phyloP scores from a whole-genome alignment of 192 early-diverging fungal genomes.

The Fimicolochytrium jonesii region DNA sequence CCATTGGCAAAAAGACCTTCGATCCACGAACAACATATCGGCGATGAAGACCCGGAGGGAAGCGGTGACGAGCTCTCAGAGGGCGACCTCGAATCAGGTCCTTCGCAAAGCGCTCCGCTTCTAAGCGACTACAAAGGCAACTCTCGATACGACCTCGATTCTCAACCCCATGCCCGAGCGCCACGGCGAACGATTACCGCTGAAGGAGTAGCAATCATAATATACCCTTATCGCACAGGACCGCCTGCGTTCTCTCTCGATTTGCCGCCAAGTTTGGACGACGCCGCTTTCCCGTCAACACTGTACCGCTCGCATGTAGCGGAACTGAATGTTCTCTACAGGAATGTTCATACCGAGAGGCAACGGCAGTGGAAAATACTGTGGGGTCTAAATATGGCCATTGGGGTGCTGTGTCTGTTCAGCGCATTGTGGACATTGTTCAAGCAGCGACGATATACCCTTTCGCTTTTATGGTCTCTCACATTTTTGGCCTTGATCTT shows the following conservation, averaged over 20 bases:
- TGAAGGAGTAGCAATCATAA: slow-evolving; percentile 14
- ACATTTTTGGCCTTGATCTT: neutral
- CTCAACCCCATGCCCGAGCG: slow-evolving; percentile 4
- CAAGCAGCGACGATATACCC: neutral
- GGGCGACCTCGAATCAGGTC: too few relatives aligned
- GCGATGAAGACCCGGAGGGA: too few relatives aligned
- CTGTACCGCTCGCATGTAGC: slow-evolving; percentile 29
- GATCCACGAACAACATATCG: too few relatives aligned
- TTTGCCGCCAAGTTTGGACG: slow-evolving; percentile 15
- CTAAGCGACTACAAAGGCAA: too few relatives aligned
- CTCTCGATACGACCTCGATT: too few relatives aligned
- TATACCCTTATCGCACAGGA: neutral
- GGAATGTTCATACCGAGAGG: neutral
- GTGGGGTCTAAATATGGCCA: neutral
- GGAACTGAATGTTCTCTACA: slow-evolving; percentile 22
- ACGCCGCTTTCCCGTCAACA: slow-evolving; percentile 17
- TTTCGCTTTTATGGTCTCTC: neutral
- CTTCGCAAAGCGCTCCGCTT: too few relatives aligned
- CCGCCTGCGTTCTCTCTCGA: slow-evolving; percentile 17
- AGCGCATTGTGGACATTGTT: neutral
- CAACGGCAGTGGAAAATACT: neutral
- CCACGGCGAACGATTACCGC: slow-evolving; percentile 18
- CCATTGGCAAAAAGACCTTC: too few relatives aligned
- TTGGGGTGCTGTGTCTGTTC: neutral
- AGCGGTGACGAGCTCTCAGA: too few relatives aligned